Base-by-base conservation (phyloP, 2,329 filamentous ascomycete genomes). In the Cercospora nicotianae region DNA sequence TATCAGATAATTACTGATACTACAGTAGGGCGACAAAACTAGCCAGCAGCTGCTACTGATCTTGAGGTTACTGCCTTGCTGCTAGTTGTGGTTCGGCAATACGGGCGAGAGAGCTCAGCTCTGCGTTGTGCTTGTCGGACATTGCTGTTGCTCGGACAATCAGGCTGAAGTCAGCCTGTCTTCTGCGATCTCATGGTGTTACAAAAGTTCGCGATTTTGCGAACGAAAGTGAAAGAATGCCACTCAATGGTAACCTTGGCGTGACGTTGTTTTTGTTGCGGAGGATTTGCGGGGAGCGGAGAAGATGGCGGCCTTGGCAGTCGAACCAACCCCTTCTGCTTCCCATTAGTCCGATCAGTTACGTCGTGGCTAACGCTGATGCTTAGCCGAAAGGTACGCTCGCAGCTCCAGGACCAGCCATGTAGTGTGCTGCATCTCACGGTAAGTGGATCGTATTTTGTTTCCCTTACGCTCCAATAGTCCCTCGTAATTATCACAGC, bases 381-480 rank as follows among this genome's bases (percentile, higher is more conserved):
- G 55, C 55, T 59, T 59, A 59, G 55, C 55, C 55, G 55, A 59
- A 13, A 59, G 30, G 55, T 59, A 59, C 30, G 55, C 30, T 16
- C 31, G 55, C 28, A 59, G 55, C 55, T 59, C 55, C 55, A 36
- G 28, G 28, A 5, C 28, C 16, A 20, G 30, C 55, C 30, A 36
- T 59, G 30, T 36, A 36, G 26, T 55, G 16, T 48, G 28, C 55
- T 20, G 55, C 28, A 59, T 36, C 5, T 59, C 30, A 59, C n/a
- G 55, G 55, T 59, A 59, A 23, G 55, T 31, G 28, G n/a, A 36
- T 31, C 2, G 16, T 23, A 13, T 13, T 59, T 33, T 33, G 28
- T 36, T 36, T 6, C n/a, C 16, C n/a, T 13, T 16, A 13, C 13
- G 4, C 6, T 28, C 23, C 48, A 55, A n/a, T 55, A 8, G 23